phyloP scores from a whole-genome alignment of 2,329 filamentous ascomycete genomes.

The Cladosporium oxysporum region DNA sequence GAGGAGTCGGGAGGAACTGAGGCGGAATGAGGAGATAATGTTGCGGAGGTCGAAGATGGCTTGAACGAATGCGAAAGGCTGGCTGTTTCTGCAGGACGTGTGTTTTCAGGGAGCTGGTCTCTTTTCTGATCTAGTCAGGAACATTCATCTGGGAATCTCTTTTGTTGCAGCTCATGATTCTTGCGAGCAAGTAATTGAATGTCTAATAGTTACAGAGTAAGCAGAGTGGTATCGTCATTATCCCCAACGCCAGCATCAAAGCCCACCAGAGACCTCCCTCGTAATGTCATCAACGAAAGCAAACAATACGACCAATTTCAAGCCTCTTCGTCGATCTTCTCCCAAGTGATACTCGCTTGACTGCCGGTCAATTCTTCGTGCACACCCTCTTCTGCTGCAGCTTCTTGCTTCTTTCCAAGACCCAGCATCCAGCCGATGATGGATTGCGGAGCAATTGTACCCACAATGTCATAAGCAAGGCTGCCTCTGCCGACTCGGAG shows the following conservation, averaged over 20 bases:
- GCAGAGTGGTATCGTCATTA: slow-evolving; percentile 22
- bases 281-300: background rate
- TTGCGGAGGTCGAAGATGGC: slow-evolving; percentile 35
- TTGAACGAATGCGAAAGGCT: background rate
- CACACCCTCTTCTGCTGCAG: slow-evolving; percentile 26
- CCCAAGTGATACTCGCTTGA: slow-evolving; percentile 50
- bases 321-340: slow-evolving; percentile 44
- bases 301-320: slow-evolving; percentile 6
- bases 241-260: slow-evolving; percentile 4
- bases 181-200: background rate
- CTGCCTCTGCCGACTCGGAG: slow-evolving; percentile 84
- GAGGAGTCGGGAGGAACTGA: slow-evolving; percentile 35
- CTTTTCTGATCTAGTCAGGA: background rate
- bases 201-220: slow-evolving; percentile 22
- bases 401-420: slow-evolving; percentile 50
- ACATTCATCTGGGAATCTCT: background rate
- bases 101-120: background rate
- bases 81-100: background rate
- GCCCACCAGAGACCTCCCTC: background rate
- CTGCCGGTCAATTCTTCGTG: slow-evolving; percentile 39
- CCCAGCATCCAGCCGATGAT: slow-evolving; percentile 95
- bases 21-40: slow-evolving; percentile 37
- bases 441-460: slow-evolving; percentile 72
- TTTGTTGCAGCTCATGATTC: background rate
- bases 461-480: slow-evolving; percentile 80